Base-by-base conservation (phyloP, 129 eudicot species). In the Escallonia rubra region DNA sequence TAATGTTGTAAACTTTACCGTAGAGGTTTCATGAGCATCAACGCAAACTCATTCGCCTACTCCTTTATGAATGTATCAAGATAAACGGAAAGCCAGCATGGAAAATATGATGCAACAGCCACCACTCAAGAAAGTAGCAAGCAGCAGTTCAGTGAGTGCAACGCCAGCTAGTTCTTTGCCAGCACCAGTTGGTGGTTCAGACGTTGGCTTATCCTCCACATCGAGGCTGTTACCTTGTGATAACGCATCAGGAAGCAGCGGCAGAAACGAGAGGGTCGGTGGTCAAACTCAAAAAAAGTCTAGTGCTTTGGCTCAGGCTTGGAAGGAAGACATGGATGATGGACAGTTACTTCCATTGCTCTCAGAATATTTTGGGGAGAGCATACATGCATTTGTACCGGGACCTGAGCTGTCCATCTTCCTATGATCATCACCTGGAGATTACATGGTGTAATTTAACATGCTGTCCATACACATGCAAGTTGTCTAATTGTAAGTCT, bases 381-480 rank as follows among this genome's bases (percentile, higher is more conserved):
- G 93, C 80, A 85, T 90, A 84, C 74, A 80, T 50, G 69, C 84
- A 2, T 94, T 94, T 78, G 89, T 79, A 63, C 97, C 97, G 5
- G 59, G 86, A 11, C 97, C 96, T 44, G 92, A 79, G 44, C 68
- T 80, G 66, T 81, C 80, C 34, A 61, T 78, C 13, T 87, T 86
- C 75, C 48, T 83, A 81, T 86, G 66, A 78, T 68, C 5, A 34
- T 46, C 15, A 48, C 14, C 69, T 38, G 16, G 45, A 64, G 11
- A 10, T 13, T 11, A 23, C 4, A 57, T 1, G 34, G 41, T 14
- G 43, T 65, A 4, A 65, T 12, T 0, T n/a, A 23, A 6, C 40
- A 56, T 56, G 60, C 41, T 56, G 41, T 56, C 9, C 15, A 56
- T 6, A 5, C 34, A 23, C 34, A 23, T 23, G 34, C 34, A 23